Base-by-base conservation (phyloP, 352 stramenopile species). In the Aphanomyces euteiches region DNA sequence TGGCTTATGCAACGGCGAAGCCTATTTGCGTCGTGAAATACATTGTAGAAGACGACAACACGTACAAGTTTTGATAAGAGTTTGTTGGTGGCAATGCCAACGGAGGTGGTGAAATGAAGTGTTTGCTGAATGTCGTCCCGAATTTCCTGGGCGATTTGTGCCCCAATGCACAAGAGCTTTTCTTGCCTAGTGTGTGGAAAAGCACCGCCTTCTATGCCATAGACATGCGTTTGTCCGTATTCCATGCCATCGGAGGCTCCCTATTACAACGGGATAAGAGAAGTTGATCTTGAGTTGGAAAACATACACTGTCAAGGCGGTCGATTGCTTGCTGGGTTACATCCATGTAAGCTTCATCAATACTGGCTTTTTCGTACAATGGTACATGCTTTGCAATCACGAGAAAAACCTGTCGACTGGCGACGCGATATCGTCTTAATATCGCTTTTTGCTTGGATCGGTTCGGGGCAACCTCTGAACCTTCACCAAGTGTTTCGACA, bases 321-420 rank as follows among this genome's bases (percentile, higher is more conserved):
- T 86, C 73, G 13, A 74, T 65, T 36, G 83, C 85, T 60, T 87
- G 83, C 13, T 88, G 75, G 3, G 87, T 90, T 45, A 95, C 70
- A 69, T 95, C 87, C 66, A 95, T 77, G 64, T 90, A 95, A 6
- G 84, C 86, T 73, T 95, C 87, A 63, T 95, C 87, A 56, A 95
- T 87, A 66, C 85, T 83, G 10, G 83, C 87, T 69, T 89, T 89
- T 72, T 95, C 85, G 21, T 84, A 84, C 3, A 89, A 37, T 0
- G 80, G 67, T 36, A 82, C 82, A 54, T 86, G 75, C 36, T 74
- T 73, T 39, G 75, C 54, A 8, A 95, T 58, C 15, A 93, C 78
- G 34, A 78, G 74, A 63, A 92, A 95, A 54, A 93, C 91, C 67
- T 86, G 84, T 36, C 85, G 79, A 71, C 87, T 95, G 0, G 87